Evolutionary conservation across 2,329 filamentous ascomycete species (phyloP).

Genomic region (Fusarium chaquense): DNA sequence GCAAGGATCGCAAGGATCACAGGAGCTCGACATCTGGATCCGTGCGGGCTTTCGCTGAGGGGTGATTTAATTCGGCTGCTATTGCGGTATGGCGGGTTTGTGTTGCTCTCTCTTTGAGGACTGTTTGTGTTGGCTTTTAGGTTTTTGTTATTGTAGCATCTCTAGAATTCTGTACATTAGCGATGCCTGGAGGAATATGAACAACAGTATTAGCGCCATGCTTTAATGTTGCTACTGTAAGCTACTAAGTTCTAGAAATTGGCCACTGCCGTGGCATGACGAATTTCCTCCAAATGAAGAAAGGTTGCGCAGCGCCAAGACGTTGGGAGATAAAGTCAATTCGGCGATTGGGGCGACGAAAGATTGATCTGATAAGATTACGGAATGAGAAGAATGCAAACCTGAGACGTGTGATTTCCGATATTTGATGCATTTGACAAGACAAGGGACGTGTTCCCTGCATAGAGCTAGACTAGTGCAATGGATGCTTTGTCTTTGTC

Average conservation of each 20-base stretch:
- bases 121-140: too few relatives aligned
- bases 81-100: too few relatives aligned
- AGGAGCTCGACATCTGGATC: too few relatives aligned
- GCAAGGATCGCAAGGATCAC: too few relatives aligned
- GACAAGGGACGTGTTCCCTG: neutral
- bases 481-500: too few relatives aligned
- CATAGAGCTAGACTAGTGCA: neutral
- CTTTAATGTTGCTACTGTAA: neutral
- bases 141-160: too few relatives aligned
- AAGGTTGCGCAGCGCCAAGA: neutral
- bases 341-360: neutral
- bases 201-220: neutral
- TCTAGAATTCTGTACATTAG: too few relatives aligned
- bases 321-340: neutral
- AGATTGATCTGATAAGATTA: conserved; percentile 31
- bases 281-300: neutral
- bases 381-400: conserved; percentile 3
- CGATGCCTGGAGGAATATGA: too few relatives aligned
- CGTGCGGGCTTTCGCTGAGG: too few relatives aligned
- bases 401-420: conserved; percentile 5
- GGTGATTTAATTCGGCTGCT: too few relatives aligned
- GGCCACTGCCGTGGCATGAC: too few relatives aligned
- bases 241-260: neutral
- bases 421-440: neutral
- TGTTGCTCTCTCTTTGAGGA: too few relatives aligned